These are phyloP conservation scores for Neofusicoccum sp. DNA, from an alignment of 2,329 filamentous ascomycete species.

Conservation along the genomic window DNA sequence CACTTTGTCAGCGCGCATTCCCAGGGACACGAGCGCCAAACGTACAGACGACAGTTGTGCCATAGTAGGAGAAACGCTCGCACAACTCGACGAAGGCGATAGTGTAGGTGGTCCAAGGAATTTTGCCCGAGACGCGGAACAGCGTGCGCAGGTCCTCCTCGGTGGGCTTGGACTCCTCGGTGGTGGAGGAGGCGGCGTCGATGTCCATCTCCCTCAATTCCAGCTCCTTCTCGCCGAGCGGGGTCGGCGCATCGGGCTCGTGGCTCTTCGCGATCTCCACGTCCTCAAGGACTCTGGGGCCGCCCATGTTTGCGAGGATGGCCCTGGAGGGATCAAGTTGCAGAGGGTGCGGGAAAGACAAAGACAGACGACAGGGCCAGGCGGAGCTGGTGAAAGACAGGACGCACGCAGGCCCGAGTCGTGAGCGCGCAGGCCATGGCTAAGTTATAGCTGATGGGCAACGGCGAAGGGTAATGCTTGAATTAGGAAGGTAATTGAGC, in stretches of 20 bases:
- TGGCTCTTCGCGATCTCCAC: conserved; percentile 35
- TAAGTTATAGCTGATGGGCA: not conserved
- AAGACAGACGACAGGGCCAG: not conserved
- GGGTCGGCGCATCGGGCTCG: conserved; percentile 33
- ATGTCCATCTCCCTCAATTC: conserved; percentile 29
- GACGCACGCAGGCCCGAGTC: not conserved
- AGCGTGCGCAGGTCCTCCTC: conserved; percentile 62
- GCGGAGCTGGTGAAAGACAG: not conserved
- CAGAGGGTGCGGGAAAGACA: not conserved
- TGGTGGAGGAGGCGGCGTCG: conserved; percentile 21
- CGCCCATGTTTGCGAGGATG: not conserved
- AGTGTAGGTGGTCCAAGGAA: conserved; percentile 66
- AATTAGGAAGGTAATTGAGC: conserved; percentile 7
- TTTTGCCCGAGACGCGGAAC: conserved; percentile 62
- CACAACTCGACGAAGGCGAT: conserved; percentile 72
- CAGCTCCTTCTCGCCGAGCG: conserved; percentile 33
- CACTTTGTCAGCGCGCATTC: not conserved
- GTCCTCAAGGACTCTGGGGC: not conserved
- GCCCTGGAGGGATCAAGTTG: not conserved
- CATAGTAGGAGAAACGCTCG: conserved; percentile 78
- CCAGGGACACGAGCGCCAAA: conserved; percentile 18
- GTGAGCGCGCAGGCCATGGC: not conserved
- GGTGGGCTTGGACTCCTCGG: conserved; percentile 49
- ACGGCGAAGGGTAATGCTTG: not conserved
- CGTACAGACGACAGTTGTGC: conserved; percentile 64